Percentiles rank a stretch among this genome's conserved stretches.
phyloP scores from a whole-genome alignment of 148 eudicot species.

The Drosera capensis region DNA sequence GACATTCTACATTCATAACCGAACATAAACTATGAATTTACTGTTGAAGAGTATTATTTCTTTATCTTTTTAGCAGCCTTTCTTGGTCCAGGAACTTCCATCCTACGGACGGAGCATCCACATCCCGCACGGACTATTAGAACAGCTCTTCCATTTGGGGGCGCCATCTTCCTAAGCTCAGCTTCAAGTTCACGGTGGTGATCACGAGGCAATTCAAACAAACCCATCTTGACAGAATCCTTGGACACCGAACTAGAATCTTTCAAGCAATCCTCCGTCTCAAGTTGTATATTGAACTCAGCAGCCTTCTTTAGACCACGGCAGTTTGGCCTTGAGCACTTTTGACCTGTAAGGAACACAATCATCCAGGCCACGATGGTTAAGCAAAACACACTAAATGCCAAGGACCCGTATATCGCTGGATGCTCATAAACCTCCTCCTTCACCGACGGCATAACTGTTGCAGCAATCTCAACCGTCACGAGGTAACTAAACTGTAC shows the following conservation, averaged over 20 bases:
- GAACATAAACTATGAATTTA: background rate
- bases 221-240: constrained; percentile 35
- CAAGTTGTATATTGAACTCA: constrained; percentile 72
- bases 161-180: constrained; percentile 86
- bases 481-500: constrained; percentile 16
- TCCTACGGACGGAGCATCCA: constrained; percentile 76
- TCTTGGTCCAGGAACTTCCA: constrained; percentile 77
- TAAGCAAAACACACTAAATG: constrained; percentile 48
- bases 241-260: constrained; percentile 23
- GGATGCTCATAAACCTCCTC: constrained; percentile 60
- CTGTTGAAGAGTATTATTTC: constrained; percentile 26
- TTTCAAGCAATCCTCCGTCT: constrained; percentile 58
- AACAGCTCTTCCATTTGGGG: constrained; percentile 74
- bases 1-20: background rate
- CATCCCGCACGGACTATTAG: constrained; percentile 63
- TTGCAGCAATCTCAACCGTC: constrained; percentile 17
- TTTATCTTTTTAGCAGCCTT: constrained; percentile 59
- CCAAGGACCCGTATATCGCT: constrained; percentile 52
- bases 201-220: constrained; percentile 69
- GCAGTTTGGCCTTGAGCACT: constrained; percentile 57
- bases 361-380: constrained; percentile 46
- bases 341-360: constrained; percentile 29
- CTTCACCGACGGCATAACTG: constrained; percentile 18
- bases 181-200: constrained; percentile 65
- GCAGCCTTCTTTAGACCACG: constrained; percentile 64